Conservation (phyloP, 257 asterid genomes). For the Solanum infundibuliforme region DNA sequence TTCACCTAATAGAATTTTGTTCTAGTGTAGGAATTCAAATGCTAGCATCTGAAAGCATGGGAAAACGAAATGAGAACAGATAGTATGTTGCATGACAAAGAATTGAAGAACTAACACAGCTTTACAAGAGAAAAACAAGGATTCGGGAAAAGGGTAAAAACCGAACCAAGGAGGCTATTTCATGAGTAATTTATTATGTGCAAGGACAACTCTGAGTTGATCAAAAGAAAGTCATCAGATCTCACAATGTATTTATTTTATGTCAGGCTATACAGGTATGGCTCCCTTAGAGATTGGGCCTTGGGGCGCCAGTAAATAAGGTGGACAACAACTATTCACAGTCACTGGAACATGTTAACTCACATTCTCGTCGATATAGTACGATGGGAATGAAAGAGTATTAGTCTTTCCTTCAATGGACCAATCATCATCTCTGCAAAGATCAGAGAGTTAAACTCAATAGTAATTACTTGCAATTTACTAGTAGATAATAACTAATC, state of each 20-base stretch:
- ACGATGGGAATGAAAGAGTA: slow-evolving; percentile 85
- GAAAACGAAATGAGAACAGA: neutral
- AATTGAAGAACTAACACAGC: neutral
- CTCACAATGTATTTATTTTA: neutral
- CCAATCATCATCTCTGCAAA: slow-evolving; percentile 93
- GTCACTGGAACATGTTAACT: slow-evolving; percentile 17
- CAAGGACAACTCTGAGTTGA: neutral
- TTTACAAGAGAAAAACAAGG: neutral
- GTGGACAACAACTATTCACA: neutral
- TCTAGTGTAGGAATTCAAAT: neutral
- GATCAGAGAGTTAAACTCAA: slow-evolving; percentile 7
- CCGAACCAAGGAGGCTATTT: neutral
- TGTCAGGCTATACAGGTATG: neutral
- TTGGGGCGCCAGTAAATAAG: neutral
- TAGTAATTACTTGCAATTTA: neutral
- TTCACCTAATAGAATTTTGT: neutral
- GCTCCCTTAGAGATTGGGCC: neutral
- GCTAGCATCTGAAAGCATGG: neutral
- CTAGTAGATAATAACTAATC: neutral
- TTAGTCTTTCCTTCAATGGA: slow-evolving; percentile 70
- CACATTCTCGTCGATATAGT: slow-evolving; percentile 97
- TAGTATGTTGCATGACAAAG: neutral
- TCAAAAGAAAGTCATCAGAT: neutral
- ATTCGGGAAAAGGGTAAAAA: neutral
- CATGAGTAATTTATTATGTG: neutral